Evolutionary conservation across 495 filamentous ascomycete genomes (phyloP).

Genomic region (Xylaria bambusicola): DNA sequence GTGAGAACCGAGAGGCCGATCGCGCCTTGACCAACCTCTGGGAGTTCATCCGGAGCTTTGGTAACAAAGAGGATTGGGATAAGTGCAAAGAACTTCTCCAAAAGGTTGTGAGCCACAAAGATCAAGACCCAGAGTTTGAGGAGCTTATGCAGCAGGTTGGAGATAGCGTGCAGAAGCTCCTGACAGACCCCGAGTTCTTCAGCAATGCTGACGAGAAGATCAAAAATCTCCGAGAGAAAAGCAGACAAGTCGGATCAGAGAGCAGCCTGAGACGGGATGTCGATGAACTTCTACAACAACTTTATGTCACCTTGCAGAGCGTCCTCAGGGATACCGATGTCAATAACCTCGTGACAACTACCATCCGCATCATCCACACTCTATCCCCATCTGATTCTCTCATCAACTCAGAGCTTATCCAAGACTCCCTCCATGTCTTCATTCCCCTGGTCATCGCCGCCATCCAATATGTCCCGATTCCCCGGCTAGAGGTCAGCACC

Average conservation of each 20-base stretch:
- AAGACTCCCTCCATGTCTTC: slow-evolving; percentile 75
- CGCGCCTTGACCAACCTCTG: slow-evolving; percentile 76
- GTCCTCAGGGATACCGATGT: slow-evolving; percentile 71
- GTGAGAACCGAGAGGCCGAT: slow-evolving; percentile 73
- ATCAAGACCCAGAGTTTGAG: slow-evolving; percentile 84
- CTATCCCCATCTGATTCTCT: slow-evolving; percentile 58
- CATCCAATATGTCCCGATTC: slow-evolving; percentile 85
- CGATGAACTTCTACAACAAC: slow-evolving; percentile 69
- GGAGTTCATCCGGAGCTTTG: slow-evolving; percentile 75
- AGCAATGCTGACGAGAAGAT: slow-evolving; percentile 70
- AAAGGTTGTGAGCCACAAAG: slow-evolving; percentile 69
- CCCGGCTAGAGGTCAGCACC: slow-evolving; percentile 78
- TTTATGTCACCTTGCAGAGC: slow-evolving; percentile 65
- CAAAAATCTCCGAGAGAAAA: slow-evolving; percentile 67
- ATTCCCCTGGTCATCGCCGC: slow-evolving; percentile 73
- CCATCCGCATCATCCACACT: slow-evolving; percentile 63
- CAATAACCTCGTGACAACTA: slow-evolving; percentile 64
- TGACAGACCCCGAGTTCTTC: slow-evolving; percentile 86
- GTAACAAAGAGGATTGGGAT: slow-evolving; percentile 73
- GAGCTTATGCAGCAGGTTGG: slow-evolving; percentile 69
- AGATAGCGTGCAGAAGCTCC: slow-evolving; percentile 71
- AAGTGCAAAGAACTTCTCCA: slow-evolving; percentile 65
- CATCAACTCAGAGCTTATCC: slow-evolving; percentile 68
- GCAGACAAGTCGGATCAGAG: slow-evolving; percentile 61
- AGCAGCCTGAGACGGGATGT: slow-evolving; percentile 71